Evolutionary conservation across 2,329 filamentous ascomycete species (phyloP).

Genomic region (Ophiostoma australiae): DNA sequence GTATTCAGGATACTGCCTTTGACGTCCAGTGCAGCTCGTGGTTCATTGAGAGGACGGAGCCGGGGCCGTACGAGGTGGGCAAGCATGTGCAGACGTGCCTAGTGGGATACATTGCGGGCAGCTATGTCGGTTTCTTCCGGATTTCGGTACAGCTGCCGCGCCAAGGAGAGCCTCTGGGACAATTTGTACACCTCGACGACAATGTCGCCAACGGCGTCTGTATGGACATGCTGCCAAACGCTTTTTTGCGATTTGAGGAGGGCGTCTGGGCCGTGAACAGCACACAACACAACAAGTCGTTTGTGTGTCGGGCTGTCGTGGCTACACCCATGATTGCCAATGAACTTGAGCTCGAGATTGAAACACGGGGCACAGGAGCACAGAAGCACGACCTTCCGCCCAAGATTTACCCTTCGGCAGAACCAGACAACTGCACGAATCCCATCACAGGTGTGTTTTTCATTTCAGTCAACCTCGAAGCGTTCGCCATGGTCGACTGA

Average conservation of each 20-base stretch:
- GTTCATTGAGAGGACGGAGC: conserved; percentile 36
- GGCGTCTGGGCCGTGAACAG: conserved; percentile 40
- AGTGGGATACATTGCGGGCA: conserved; percentile 47
- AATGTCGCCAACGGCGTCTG: conserved; percentile 47
- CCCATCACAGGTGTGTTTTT: conserved; percentile 42
- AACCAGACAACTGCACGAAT: conserved; percentile 35
- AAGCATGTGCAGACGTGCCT: conserved; percentile 33
- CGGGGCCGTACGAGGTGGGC: conserved; percentile 26
- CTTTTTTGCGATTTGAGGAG: conserved; percentile 54
- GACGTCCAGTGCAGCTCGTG: conserved; percentile 53
- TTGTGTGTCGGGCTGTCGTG: conserved; percentile 48
- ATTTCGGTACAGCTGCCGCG: conserved; percentile 37
- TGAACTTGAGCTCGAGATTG: conserved; percentile 48
- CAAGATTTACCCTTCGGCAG: neutral
- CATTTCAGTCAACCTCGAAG: neutral
- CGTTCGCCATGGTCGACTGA: neutral
- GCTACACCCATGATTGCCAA: conserved; percentile 48
- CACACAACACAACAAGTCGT: neutral
- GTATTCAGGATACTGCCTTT: neutral
- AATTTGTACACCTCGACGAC: conserved; percentile 37
- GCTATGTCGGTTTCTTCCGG: conserved; percentile 53
- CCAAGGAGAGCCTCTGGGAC: conserved; percentile 33
- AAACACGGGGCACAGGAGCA: conserved; percentile 27
- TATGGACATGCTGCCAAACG: conserved; percentile 46
- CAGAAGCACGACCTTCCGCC: neutral